These are phyloP conservation scores for Akanthomyces uredinophilus DNA, from an alignment of 2,329 filamentous ascomycete genomes.

Conservation along the genomic window DNA sequence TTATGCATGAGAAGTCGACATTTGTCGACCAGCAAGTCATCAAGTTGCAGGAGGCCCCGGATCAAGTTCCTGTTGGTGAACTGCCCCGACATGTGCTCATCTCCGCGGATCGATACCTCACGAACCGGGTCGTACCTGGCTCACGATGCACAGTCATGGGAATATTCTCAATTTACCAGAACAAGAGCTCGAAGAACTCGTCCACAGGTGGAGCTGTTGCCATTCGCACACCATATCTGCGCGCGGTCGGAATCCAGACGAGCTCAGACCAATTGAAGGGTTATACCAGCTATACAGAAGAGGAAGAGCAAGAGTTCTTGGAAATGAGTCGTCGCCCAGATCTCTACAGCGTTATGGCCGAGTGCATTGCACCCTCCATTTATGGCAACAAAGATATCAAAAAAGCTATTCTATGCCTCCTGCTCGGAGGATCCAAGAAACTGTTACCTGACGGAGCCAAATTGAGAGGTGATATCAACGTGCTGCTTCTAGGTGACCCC, in stretches of 20 bases:
- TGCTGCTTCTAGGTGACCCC: constrained; percentile 90
- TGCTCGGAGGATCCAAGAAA: constrained; percentile 95
- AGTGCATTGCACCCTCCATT: constrained; percentile 94
- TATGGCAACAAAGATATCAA: constrained; percentile 97
- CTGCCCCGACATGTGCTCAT: constrained; percentile 91
- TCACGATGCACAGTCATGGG: constrained; percentile 94
- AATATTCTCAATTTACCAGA: constrained; percentile 96
- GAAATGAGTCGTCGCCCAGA: constrained; percentile 88
- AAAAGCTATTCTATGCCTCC: constrained; percentile 88
- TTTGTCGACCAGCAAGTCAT: constrained; percentile 98
- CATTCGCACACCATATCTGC: constrained; percentile 89
- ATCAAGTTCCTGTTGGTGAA: constrained; percentile 96
- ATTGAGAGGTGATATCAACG: constrained; percentile 95
- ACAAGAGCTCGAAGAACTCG: constrained; percentile 76
- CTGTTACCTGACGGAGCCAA: constrained; percentile 97
- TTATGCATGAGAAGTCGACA: constrained; percentile 85
- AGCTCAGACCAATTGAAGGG: constrained; percentile 90
- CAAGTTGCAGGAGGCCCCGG: constrained; percentile 94
- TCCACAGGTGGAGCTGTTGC: constrained; percentile 76
- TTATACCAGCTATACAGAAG: constrained; percentile 77
- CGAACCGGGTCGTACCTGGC: constrained; percentile 91
- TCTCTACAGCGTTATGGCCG: constrained; percentile 84
- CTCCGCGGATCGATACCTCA: constrained; percentile 92
- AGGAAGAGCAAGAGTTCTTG: constrained; percentile 93
- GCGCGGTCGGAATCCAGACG: constrained; percentile 86